These are phyloP conservation scores for Phytopythium oedochilum DNA, from an alignment of 352 stramenopile genomes.

Conservation along the genomic window DNA sequence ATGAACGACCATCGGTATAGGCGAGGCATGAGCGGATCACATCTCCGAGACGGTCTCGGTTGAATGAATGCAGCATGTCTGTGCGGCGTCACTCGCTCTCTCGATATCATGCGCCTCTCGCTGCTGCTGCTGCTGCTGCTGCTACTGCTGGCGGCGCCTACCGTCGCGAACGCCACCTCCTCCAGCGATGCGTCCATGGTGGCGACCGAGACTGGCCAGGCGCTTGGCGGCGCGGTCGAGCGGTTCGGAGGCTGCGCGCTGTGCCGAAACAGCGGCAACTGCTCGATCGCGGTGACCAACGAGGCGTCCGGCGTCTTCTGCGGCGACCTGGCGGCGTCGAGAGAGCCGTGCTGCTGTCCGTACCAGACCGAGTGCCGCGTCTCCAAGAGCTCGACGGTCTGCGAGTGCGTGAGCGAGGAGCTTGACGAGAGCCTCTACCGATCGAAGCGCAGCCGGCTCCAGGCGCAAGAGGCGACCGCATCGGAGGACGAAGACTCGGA, in stretches of 20 bases:
- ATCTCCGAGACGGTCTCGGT: no score
- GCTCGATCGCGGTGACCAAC: slow-evolving; percentile 54
- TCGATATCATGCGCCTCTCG: not conserved
- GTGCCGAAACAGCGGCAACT: slow-evolving; percentile 63
- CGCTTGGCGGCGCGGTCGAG: not conserved
- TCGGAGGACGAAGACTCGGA: slow-evolving; percentile 6
- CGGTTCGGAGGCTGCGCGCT: slow-evolving; percentile 34
- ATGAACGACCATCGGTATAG: no score
- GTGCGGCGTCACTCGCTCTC: not conserved
- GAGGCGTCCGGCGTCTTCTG: slow-evolving; percentile 55
- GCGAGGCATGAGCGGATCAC: no score
- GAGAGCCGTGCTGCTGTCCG: slow-evolving; percentile 57
- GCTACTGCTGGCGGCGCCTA: not conserved
- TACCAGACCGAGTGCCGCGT: slow-evolving; percentile 66
- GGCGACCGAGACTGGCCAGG: not conserved
- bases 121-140: not conserved
- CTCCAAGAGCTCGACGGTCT: slow-evolving; percentile 39
- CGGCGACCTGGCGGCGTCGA: slow-evolving; percentile 45
- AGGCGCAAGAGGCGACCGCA: slow-evolving; percentile 1
- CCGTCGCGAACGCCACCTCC: not conserved
- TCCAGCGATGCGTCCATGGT: not conserved
- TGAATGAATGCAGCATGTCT: not conserved
- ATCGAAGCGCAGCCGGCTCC: not conserved
- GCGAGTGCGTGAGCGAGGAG: slow-evolving; percentile 44
- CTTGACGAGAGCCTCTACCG: slow-evolving; percentile 14